Conservation (phyloP, 2,329 filamentous ascomycete genomes). For the Sordariomycetes sp. region DNA sequence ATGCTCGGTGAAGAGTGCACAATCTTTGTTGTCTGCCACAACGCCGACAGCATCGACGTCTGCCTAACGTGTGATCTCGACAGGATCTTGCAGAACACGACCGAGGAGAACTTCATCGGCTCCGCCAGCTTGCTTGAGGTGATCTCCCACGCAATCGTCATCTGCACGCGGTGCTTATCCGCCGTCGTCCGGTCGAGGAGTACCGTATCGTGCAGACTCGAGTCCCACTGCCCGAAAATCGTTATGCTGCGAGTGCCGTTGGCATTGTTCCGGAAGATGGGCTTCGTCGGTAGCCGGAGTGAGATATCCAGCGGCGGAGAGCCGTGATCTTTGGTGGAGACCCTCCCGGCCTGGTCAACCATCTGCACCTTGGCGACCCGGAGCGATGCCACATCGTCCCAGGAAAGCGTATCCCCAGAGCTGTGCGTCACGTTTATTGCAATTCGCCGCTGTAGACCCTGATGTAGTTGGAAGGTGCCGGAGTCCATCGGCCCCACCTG, state of each 20-base stretch:
- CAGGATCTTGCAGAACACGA: constrained; percentile 71
- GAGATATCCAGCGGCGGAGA: constrained; percentile 56
- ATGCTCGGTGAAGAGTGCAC: constrained; percentile 79
- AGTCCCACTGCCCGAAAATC: constrained; percentile 91
- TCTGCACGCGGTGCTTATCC: constrained; percentile 86
- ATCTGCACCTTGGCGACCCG: constrained; percentile 72
- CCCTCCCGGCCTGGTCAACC: constrained; percentile 73
- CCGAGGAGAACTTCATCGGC: constrained; percentile 75
- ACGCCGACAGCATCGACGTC: constrained; percentile 70
- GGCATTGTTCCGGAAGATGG: constrained; percentile 69
- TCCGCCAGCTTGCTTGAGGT: constrained; percentile 71
- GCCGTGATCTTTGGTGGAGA: constrained; percentile 53
- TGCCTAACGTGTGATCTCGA: constrained; percentile 76
- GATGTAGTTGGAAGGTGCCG: constrained; percentile 91
- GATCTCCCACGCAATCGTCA: constrained; percentile 78
- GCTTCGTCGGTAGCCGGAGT: constrained; percentile 64
- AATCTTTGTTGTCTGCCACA: constrained; percentile 76
- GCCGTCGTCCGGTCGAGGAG: constrained; percentile 84
- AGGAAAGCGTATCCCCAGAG: constrained; percentile 76
- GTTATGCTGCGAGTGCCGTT: constrained; percentile 84
- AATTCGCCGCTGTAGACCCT: constrained; percentile 82
- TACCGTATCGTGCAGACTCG: constrained; percentile 81
- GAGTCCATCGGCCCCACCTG: constrained; percentile 71
- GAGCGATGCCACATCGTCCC: constrained; percentile 69
- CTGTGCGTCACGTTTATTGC: constrained; percentile 83